phyloP scores from a whole-genome alignment of 768 basidiomycete genomes.

The Austroboletus festivus region DNA sequence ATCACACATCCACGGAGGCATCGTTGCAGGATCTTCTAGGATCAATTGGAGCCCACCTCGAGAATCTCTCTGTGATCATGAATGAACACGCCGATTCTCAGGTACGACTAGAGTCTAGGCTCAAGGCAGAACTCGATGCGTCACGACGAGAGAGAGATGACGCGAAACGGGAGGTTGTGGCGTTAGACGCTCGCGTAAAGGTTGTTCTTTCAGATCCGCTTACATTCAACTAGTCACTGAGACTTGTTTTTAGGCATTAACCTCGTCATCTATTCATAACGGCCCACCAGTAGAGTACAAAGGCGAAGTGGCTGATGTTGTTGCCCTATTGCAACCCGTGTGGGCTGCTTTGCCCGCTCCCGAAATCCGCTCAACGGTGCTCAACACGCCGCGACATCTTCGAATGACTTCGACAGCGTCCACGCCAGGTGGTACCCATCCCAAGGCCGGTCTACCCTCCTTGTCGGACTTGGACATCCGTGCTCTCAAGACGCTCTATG shows the following conservation, averaged over 20 bases:
- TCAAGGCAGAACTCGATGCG: slow-evolving; percentile 56
- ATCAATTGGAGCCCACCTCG: slow-evolving; percentile 51
- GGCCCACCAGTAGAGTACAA: slow-evolving; percentile 31
- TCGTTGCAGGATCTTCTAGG: slow-evolving; percentile 48
- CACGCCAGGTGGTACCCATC: slow-evolving; percentile 30
- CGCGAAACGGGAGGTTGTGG: slow-evolving; percentile 39
- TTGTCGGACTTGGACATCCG: slow-evolving; percentile 85
- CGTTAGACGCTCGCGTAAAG: slow-evolving; percentile 39
- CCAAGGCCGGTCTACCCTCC: slow-evolving; percentile 41
- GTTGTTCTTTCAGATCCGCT: slow-evolving; percentile 19
- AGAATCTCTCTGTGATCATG: slow-evolving; percentile 43
- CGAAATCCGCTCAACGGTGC: slow-evolving; percentile 71
- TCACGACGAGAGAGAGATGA: slow-evolving; percentile 51
- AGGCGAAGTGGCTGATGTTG: slow-evolving; percentile 52
- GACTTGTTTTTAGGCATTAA: slow-evolving; percentile 21
- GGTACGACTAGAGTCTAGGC: slow-evolving; percentile 48
- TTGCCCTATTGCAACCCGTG: slow-evolving; percentile 62
- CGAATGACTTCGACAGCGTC: slow-evolving; percentile 44
- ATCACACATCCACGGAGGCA: slow-evolving; percentile 45
- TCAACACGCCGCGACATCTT: slow-evolving; percentile 46
- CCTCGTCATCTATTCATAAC: slow-evolving; percentile 18
- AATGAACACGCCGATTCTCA: slow-evolving; percentile 40
- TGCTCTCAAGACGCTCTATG: slow-evolving; percentile 79
- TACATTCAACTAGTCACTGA: not conserved
- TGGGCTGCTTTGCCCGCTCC: slow-evolving; percentile 85